phyloP scores from a whole-genome alignment of 805 yeast species.

The Candida taoyuanica region DNA sequence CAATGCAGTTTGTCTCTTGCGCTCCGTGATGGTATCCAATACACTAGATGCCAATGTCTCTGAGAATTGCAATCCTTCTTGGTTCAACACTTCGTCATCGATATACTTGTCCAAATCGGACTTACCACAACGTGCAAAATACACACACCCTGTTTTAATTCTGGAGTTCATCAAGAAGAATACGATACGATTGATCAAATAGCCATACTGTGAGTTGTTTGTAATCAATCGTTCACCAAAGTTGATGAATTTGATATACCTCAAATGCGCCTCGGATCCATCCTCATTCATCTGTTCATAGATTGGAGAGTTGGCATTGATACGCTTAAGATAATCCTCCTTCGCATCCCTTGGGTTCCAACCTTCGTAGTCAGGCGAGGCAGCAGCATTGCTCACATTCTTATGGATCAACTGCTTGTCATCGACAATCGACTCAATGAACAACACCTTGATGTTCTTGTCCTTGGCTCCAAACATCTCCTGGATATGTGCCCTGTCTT shows the following conservation, averaged over 20 bases:
- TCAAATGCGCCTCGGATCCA: conserved; percentile 44
- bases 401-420: conserved; percentile 62
- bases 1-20: conserved; percentile 17
- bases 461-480: conserved; percentile 40
- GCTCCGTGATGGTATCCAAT: conserved; percentile 29
- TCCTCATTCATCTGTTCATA: conserved; percentile 63
- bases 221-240: conserved; percentile 83
- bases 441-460: conserved; percentile 68
- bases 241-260: conserved; percentile 82
- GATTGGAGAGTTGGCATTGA: conserved; percentile 58
- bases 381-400: conserved; percentile 79
- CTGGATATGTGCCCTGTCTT: conserved; percentile 57
- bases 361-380: conserved; percentile 80
- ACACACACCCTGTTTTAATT: conserved; percentile 85
- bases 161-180: conserved; percentile 89
- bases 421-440: conserved; percentile 84
- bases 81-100: conserved; percentile 78
- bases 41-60: conserved; percentile 57
- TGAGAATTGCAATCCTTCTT: conserved; percentile 68
- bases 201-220: conserved; percentile 80
- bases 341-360: conserved; percentile 75
- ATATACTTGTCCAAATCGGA: conserved; percentile 48
- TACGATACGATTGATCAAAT: conserved; percentile 84
- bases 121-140: conserved; percentile 78
- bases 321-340: conserved; percentile 69